Conservation (phyloP, 2,329 filamentous ascomycete species). For the Chrysoporthe deuterocubensis region DNA sequence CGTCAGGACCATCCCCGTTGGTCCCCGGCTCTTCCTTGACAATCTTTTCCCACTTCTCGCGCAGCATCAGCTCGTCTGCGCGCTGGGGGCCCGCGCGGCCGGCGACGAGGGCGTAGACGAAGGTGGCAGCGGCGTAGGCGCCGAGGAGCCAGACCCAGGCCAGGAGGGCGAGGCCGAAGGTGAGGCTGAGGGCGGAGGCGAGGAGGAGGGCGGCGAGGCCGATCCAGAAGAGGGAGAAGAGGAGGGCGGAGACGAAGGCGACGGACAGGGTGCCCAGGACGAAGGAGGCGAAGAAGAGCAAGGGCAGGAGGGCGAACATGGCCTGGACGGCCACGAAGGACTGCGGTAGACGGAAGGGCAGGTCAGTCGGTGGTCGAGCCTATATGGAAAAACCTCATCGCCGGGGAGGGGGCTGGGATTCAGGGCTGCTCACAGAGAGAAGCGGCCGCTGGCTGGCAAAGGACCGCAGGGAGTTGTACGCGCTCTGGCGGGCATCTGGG, state of each 20-base stretch:
- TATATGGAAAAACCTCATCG: no score
- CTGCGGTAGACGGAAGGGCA: constrained; percentile 44
- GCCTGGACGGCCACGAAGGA: constrained; percentile 70
- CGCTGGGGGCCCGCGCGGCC: constrained; percentile 30
- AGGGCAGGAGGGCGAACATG: constrained; percentile 66
- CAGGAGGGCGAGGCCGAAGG: constrained; percentile 63
- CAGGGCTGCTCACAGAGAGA: constrained; percentile 61
- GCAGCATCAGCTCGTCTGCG: constrained; percentile 7
- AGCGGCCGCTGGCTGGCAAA: constrained; percentile 70
- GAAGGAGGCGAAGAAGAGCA: constrained; percentile 72
- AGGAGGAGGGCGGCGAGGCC: constrained; percentile 70
- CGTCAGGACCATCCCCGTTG: neutral
- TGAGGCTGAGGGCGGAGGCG: constrained; percentile 69
- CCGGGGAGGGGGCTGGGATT: no score
- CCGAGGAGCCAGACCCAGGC: constrained; percentile 71
- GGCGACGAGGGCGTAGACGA: constrained; percentile 45
- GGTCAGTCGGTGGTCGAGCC: neutral
- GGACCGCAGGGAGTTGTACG: constrained; percentile 54
- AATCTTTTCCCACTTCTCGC: constrained; percentile 25
- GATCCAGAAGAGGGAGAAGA: constrained; percentile 71
- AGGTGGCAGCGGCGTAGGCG: constrained; percentile 56
- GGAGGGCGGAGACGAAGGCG: constrained; percentile 62
- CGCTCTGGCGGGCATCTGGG: constrained; percentile 62
- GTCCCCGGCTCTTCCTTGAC: neutral
- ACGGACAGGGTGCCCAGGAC: constrained; percentile 64